Base-by-base conservation (phyloP, 2,329 filamentous ascomycete genomes). In the Furcasterigmium sp. region DNA sequence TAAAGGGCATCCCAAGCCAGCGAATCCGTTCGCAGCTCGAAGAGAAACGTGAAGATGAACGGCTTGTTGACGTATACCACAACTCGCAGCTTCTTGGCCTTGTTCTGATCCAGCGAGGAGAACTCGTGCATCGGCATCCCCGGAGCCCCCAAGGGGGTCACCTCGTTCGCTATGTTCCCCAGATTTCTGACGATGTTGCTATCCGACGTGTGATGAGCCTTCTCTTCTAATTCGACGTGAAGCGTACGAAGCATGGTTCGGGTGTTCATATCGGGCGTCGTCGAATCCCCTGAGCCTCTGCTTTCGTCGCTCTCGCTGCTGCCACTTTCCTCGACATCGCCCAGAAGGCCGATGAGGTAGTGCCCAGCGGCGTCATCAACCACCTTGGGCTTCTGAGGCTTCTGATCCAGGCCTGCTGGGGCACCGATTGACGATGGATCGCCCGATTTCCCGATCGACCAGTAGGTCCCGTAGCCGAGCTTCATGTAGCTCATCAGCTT, bases 31-130 rank as follows among this genome's bases (percentile, higher is more conserved):
- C 72, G 70, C 34, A 75, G 66, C 38, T 75, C 65, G 60, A 91
- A 91, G 4, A 93, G 68, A 47, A 93, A 84, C 2, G 83, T 78
- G 58, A 87, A 91, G 38, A 91, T 76, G 61, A 91, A 91, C 0
- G 87, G 87, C 19, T 75, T 77, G 58, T 82, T 80, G 37, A 84
- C 76, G 56, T 90, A 91, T 39, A 90, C 76, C 7, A 90, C 75
- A 2, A 87, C 82, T 1, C 83, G 78, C 34, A 90, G 61, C 52
- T 75, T 78, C 46, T 71, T 69, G 3, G 69, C 65, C 54, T 76
- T 78, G 56, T 74, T 77, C 45, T 67, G 62, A 50, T 79, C 74
- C 50, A 76, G 76, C 46, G 61, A 67, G 49, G 70, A 62, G 46
- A 69, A 70, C 11, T 48, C 41, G 43, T 54, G 29, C 21, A 42